phyloP scores from a whole-genome alignment of 305 asterid species.

The Fraxinus baroniana region DNA sequence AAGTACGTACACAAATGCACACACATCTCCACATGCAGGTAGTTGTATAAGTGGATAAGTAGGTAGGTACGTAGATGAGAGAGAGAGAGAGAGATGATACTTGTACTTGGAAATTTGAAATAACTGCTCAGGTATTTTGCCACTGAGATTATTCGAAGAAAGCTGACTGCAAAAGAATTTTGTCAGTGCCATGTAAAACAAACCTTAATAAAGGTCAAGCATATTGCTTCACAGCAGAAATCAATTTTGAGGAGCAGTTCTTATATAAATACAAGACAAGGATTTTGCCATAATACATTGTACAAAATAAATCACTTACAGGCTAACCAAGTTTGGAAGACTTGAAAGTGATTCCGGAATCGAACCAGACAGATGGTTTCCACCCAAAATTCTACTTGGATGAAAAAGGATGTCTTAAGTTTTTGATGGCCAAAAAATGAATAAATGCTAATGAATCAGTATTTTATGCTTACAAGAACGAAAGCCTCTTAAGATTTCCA shows the following conservation, averaged over 20 bases:
- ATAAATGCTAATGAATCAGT: not conserved
- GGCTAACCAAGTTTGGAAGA: slow-evolving; percentile 50
- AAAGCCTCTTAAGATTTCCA: slow-evolving; percentile 72
- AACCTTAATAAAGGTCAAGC: slow-evolving; percentile 4
- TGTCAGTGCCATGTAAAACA: slow-evolving; percentile 17
- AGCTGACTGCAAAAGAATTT: slow-evolving; percentile 64
- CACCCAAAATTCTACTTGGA: slow-evolving; percentile 63
- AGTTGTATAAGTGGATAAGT: not conserved
- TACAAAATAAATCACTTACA: slow-evolving; percentile 47
- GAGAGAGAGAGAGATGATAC: slow-evolving; percentile 37
- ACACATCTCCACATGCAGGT: not conserved
- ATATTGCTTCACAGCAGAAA: not conserved
- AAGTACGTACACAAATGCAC: not conserved
- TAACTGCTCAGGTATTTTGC: slow-evolving; percentile 62
- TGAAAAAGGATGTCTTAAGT: slow-evolving; percentile 16
- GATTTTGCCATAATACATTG: slow-evolving; percentile 7
- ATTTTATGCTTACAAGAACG: slow-evolving; percentile 60
- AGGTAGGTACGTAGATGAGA: not conserved
- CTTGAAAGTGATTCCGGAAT: slow-evolving; percentile 71
- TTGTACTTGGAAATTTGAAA: slow-evolving; percentile 72
- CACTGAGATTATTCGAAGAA: slow-evolving; percentile 67
- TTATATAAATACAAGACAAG: not conserved
- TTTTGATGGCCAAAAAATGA: not conserved
- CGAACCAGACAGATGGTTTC: slow-evolving; percentile 68
- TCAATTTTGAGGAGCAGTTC: not conserved